phyloP scores from a whole-genome alignment of 352 stramenopile species.

The Pythium dissimile region DNA sequence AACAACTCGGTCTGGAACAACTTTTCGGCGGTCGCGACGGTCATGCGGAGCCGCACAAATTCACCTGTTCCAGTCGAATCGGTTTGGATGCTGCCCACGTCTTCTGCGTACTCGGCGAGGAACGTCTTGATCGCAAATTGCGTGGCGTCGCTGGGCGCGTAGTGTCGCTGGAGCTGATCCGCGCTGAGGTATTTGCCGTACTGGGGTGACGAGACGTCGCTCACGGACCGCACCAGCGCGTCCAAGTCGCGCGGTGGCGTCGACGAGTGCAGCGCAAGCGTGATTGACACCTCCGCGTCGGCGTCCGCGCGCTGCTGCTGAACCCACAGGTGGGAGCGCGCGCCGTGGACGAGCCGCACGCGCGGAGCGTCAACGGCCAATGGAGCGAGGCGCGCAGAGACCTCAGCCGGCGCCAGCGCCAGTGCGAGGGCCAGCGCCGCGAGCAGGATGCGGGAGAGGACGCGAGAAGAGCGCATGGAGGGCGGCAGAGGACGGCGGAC shows the following conservation, averaged over 20 bases:
- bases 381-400: slow-evolving; percentile 3
- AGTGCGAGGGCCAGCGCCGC: background rate
- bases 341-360: slow-evolving; percentile 15
- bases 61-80: slow-evolving; percentile 32
- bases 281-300: slow-evolving; percentile 27
- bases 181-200: slow-evolving; percentile 51
- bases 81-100: slow-evolving; percentile 8
- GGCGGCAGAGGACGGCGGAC: background rate
- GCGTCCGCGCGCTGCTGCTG: slow-evolving; percentile 23
- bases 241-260: slow-evolving; percentile 37
- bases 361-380: background rate
- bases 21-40: slow-evolving; percentile 36
- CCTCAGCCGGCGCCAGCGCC: background rate
- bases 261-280: slow-evolving; percentile 30
- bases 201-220: slow-evolving; percentile 38
- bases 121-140: slow-evolving; percentile 24
- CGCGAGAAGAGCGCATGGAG: background rate
- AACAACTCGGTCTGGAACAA: slow-evolving; percentile 54
- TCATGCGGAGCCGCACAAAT: slow-evolving; percentile 41
- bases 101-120: slow-evolving; percentile 1
- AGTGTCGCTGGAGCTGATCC: slow-evolving; percentile 35
- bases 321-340: slow-evolving; percentile 3
- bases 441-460: background rate
- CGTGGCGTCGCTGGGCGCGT: slow-evolving; percentile 24
- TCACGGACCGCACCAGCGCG: slow-evolving; percentile 33